A percentile compares a stretch with the other conserved stretches of the same genome.
phyloP scores from a whole-genome alignment of 1,284 basidiomycete genomes.

The Malassezia equina region DNA sequence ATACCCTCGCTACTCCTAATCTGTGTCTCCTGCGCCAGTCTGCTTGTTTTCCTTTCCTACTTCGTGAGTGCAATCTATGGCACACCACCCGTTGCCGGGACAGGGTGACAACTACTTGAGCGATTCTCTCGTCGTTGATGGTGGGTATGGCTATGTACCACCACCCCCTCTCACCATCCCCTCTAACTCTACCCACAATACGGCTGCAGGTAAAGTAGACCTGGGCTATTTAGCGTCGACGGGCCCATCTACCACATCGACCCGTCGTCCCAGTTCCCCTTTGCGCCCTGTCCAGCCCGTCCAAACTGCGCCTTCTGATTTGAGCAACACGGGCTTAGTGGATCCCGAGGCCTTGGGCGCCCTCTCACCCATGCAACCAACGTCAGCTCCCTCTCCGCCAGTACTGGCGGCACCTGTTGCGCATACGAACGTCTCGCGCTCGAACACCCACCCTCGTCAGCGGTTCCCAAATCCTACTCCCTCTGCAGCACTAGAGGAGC shows the following conservation, averaged over 20 bases:
- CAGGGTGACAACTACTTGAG: not conserved
- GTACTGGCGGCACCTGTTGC: no score
- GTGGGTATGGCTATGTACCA: not conserved
- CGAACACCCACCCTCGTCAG: conserved; percentile 4
- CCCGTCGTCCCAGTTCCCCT: conserved; percentile 2
- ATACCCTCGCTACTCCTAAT: not conserved
- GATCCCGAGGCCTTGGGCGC: conserved; percentile 8
- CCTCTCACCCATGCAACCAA: not conserved
- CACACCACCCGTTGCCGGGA: not conserved
- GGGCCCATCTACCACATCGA: not conserved
- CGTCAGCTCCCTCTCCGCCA: not conserved
- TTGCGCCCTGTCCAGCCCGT: conserved; percentile 6
- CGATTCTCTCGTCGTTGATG: not conserved
- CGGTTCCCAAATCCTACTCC: not conserved
- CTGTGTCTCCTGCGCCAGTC: not conserved
- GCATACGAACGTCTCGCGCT: not conserved
- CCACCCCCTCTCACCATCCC: not conserved
- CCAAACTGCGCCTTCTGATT: not conserved
- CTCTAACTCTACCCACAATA: not conserved
- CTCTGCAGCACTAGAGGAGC: not conserved
- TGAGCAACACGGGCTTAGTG: conserved; percentile 7
- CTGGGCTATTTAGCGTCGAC: not conserved
- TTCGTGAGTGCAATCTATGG: not conserved
- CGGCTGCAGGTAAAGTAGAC: not conserved
- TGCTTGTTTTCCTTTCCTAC: not conserved